phyloP scores from a whole-genome alignment of 345 rosid species.

The Eucalyptus rudis region DNA sequence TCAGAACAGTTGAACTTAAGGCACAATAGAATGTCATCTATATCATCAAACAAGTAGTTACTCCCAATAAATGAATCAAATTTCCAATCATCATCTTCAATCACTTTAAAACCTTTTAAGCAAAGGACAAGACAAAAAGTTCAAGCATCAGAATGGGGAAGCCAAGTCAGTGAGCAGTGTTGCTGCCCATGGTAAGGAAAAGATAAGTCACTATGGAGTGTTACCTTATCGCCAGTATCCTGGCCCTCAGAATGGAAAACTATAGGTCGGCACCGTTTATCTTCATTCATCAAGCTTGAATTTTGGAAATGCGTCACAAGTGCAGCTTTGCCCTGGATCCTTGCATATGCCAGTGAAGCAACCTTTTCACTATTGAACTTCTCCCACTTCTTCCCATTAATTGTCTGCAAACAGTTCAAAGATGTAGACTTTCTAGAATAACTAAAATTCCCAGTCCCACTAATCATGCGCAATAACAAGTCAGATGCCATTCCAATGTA shows the following conservation, averaged over 20 bases:
- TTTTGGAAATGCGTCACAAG: constrained; percentile 87
- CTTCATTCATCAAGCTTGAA: constrained; percentile 83
- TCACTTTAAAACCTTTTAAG: neutral
- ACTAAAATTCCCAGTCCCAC: neutral
- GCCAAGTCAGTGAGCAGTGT: neutral
- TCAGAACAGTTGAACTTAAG: neutral
- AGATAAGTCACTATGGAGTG: neutral
- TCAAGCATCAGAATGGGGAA: neutral
- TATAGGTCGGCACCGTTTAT: constrained; percentile 71
- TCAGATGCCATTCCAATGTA: neutral
- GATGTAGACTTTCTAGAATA: neutral
- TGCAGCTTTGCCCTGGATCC: constrained; percentile 90
- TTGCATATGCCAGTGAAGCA: constrained; percentile 85
- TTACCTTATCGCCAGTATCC: constrained; percentile 51
- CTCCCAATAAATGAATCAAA: neutral
- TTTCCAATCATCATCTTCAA: neutral
- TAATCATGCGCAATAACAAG: neutral
- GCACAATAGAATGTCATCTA: neutral
- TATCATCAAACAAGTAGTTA: neutral
- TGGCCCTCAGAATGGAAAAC: constrained; percentile 66
- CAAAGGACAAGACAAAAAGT: neutral
- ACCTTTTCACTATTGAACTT: constrained; percentile 96
- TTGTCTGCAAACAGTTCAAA: constrained; percentile 37
- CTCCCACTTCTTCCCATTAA: constrained; percentile 91
- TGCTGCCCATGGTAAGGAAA: neutral